Conservation (phyloP, 495 filamentous ascomycete species). For the Aspergillus sparsus region DNA sequence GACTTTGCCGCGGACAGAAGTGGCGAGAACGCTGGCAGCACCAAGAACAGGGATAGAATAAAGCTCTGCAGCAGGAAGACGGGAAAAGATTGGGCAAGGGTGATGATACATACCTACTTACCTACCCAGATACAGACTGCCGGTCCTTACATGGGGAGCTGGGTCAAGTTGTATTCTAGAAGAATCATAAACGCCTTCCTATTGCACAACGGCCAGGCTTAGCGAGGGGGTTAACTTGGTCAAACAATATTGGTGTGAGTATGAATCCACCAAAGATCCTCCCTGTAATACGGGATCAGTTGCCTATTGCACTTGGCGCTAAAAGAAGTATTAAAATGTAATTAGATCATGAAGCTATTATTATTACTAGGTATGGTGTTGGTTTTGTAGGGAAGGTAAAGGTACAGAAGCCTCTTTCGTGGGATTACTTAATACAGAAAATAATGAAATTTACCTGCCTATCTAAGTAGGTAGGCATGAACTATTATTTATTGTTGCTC, state of each 20-base stretch:
- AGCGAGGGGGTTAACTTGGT: conserved; percentile 8
- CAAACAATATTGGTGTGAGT: not conserved
- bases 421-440: conserved; percentile 3
- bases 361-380: not conserved
- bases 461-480: no score
- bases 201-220: not conserved
- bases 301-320: not conserved
- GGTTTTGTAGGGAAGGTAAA: not conserved
- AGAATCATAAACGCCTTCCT: conserved; percentile 9
- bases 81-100: conserved; percentile 6
- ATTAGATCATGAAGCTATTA: not conserved
- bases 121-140: not conserved
- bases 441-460: not conserved
- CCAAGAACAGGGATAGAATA: conserved; percentile 9
- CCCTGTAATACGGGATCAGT: not conserved
- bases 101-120: conserved; percentile 1
- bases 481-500: no score
- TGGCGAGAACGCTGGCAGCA: not conserved
- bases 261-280: conserved; percentile 1
- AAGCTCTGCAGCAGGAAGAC: conserved; percentile 5
- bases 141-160: conserved; percentile 14
- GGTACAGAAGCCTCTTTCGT: not conserved
- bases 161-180: conserved; percentile 16
- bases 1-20: not conserved
- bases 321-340: not conserved